A percentile compares a stretch with the other conserved stretches of the same genome.
phyloP scores from a whole-genome alignment of 495 filamentous ascomycete genomes.

The Podospora pseudopauciseta region DNA sequence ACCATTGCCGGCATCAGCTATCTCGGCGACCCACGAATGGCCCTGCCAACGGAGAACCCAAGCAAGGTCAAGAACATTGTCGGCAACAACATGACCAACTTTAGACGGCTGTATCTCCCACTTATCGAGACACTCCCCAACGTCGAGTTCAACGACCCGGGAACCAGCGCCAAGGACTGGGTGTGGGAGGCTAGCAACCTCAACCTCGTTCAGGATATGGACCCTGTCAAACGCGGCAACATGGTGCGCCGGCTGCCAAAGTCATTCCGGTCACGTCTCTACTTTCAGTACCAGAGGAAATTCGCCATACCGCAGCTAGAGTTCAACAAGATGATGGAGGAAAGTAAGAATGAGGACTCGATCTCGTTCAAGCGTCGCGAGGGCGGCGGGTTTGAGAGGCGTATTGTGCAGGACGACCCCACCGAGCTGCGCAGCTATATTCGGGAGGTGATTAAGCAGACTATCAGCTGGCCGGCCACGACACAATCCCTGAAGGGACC shows the following conservation, averaged over 20 bases:
- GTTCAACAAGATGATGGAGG: slow-evolving; percentile 82
- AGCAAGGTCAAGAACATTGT: slow-evolving; percentile 93
- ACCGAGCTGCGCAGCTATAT: slow-evolving; percentile 64
- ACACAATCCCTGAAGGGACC: slow-evolving; percentile 78
- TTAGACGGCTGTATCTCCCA: slow-evolving; percentile 83
- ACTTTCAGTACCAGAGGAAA: slow-evolving; percentile 90
- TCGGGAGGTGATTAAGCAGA: slow-evolving; percentile 70
- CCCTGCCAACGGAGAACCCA: slow-evolving; percentile 80
- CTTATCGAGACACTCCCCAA: slow-evolving; percentile 88
- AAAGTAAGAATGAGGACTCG: slow-evolving; percentile 64
- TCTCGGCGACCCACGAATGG: slow-evolving; percentile 91
- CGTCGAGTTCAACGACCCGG: slow-evolving; percentile 69
- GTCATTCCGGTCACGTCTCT: slow-evolving; percentile 80
- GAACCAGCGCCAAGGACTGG: slow-evolving; percentile 60
- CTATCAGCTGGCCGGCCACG: slow-evolving; percentile 85
- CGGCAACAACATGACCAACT: slow-evolving; percentile 81
- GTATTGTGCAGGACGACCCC: slow-evolving; percentile 68
- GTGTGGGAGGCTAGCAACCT: slow-evolving; percentile 51
- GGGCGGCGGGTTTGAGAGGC: slow-evolving; percentile 79
- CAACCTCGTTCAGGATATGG: slow-evolving; percentile 80
- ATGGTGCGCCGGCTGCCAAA: slow-evolving; percentile 93
- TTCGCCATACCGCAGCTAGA: slow-evolving; percentile 78
- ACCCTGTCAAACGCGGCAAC: slow-evolving; percentile 81
- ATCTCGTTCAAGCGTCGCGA: slow-evolving; percentile 65
- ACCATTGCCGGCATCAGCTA: slow-evolving; percentile 91